These are phyloP conservation scores for Penicillium occitanis DNA, from an alignment of 2,329 filamentous ascomycete species.

Conservation along the genomic window DNA sequence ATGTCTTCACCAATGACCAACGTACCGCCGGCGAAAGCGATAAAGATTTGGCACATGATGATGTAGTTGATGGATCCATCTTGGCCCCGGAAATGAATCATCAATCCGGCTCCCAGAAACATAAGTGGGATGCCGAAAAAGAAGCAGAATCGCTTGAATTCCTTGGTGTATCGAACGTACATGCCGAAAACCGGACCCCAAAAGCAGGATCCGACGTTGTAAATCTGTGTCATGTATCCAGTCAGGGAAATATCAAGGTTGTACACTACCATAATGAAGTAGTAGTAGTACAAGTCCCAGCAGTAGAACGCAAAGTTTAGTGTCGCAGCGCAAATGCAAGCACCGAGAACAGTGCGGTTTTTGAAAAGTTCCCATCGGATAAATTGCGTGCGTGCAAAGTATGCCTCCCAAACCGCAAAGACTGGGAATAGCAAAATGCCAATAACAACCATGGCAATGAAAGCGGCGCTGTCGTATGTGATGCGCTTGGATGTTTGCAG, in stretches of 20 bases:
- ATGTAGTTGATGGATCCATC: slow-evolving; percentile 51
- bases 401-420: slow-evolving; percentile 59
- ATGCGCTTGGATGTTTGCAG: slow-evolving; percentile 46
- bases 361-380: slow-evolving; percentile 55
- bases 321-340: slow-evolving; percentile 50
- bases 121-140: slow-evolving; percentile 54
- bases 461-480: slow-evolving; percentile 47
- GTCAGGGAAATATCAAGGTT: slow-evolving; percentile 44
- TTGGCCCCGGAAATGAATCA: slow-evolving; percentile 57
- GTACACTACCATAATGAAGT: slow-evolving; percentile 57
- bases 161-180: slow-evolving; percentile 50
- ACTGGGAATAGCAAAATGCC: slow-evolving; percentile 54
- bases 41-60: slow-evolving; percentile 58
- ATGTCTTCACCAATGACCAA: slow-evolving; percentile 58
- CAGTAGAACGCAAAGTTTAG: slow-evolving; percentile 53
- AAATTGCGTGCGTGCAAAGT: slow-evolving; percentile 53
- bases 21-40: slow-evolving; percentile 55
- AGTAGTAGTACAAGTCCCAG: slow-evolving; percentile 57
- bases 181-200: slow-evolving; percentile 52
- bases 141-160: slow-evolving; percentile 54
- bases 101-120: slow-evolving; percentile 54
- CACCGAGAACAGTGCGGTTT: slow-evolving; percentile 53
- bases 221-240: slow-evolving; percentile 52
- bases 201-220: slow-evolving; percentile 57
- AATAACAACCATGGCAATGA: slow-evolving; percentile 55